Percentiles rank a stretch among this genome's conserved stretches.
Conservation (phyloP, 352 stramenopile species). For the Globisporangium iwayamae region DNA sequence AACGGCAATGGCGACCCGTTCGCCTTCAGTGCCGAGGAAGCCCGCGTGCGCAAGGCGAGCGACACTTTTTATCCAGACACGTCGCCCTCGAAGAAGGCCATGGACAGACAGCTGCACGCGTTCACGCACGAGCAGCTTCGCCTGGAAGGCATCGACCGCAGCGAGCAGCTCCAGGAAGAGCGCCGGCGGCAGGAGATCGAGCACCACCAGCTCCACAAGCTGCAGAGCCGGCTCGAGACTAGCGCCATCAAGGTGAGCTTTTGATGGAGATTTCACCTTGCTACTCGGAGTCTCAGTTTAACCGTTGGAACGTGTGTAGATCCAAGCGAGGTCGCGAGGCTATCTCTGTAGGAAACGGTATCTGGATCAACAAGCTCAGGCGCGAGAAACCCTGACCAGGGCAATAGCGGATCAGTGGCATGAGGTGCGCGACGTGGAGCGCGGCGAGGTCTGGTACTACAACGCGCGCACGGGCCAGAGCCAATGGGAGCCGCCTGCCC, state of each 20-base stretch:
- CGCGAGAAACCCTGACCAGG: not conserved
- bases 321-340: constrained; percentile 59
- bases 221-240: constrained; percentile 40
- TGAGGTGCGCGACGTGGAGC: constrained; percentile 66
- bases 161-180: constrained; percentile 18
- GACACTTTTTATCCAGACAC: constrained; percentile 65
- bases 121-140: constrained; percentile 40
- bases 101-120: constrained; percentile 37
- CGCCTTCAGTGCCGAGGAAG: constrained; percentile 51
- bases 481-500: constrained; percentile 62
- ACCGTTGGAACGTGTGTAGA: constrained; percentile 24
- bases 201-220: constrained; percentile 16
- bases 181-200: constrained; percentile 19
- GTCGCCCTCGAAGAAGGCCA: constrained; percentile 43
- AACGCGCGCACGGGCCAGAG: constrained; percentile 64
- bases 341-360: constrained; percentile 40
- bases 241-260: constrained; percentile 39
- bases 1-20: constrained; percentile 30
- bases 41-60: constrained; percentile 40
- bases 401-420: constrained; percentile 41
- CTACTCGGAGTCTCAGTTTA: not conserved
- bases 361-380: constrained; percentile 17
- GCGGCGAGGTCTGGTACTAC: constrained; percentile 79
- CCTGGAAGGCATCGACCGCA: constrained; percentile 25
- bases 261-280: not conserved